Base-by-base conservation (phyloP, 2,329 filamentous ascomycete genomes). In the Exophiala calicioides region DNA sequence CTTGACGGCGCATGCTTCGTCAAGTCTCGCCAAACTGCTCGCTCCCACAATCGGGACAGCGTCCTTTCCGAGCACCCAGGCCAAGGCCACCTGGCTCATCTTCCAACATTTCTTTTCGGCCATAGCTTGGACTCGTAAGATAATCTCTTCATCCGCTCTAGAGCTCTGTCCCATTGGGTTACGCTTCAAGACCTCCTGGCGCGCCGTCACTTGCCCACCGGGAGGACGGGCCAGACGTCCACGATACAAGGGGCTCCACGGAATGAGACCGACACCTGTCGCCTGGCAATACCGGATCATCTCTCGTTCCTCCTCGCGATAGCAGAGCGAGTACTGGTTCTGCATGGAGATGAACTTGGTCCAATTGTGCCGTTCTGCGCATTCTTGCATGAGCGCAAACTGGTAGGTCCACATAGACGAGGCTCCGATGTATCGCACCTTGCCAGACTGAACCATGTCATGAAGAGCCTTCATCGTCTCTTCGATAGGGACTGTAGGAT, bases 61-160 rank as follows among this genome's bases (percentile, higher is more conserved):
- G 4, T 76, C 68, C 52, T 71, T 69, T 52, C 74, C 71, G 54
- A 79, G 67, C 46, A 76, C 73, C 84, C 84, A 87, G 2, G 81
- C 81, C 44, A 83, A 71, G 1, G 80, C 76, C 15, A 87, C 77
- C 46, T 84, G 77, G 33, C 79, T 77, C 76, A 86, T 86, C 53
- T 73, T 78, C 61, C 78, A 71, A 0, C 71, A 74, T 55, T 74
- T 74, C 65, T 80, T 79, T 52, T 72, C 68, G 0, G 81, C 79
- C 10, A 84, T 54, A 60, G 84, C 75, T 62, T 82, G 73, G 2
- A 82, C 77, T 0, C 78, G 69, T 24, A 66, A 63, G 37, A 81
- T 71, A 47, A 78, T 82, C 62, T 68, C 66, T 59, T 73, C 64
- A 50, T 82, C 78, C 4, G 63, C 65, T 47, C 73, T 66, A 42